Evolutionary conservation across 805 yeast genomes (phyloP).

Genomic region (Maudiozyma bulderi): DNA sequence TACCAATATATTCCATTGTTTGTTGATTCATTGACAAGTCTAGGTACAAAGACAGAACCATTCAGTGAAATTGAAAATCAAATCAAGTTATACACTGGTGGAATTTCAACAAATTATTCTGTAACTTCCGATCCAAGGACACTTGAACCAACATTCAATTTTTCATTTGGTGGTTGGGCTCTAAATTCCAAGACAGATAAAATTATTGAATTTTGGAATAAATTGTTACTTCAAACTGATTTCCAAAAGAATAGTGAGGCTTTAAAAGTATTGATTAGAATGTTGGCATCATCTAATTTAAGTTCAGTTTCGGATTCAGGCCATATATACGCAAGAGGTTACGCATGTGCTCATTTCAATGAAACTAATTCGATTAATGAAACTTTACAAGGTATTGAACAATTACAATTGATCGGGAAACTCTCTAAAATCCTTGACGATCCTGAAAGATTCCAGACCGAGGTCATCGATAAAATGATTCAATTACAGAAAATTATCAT

Average conservation of each 20-base stretch:
- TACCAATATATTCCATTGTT: slow-evolving; percentile 69
- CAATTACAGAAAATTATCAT: slow-evolving; percentile 40
- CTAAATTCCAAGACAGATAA: slow-evolving; percentile 52
- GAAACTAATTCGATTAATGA: slow-evolving; percentile 54
- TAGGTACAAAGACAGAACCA: slow-evolving; percentile 67
- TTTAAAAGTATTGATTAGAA: slow-evolving; percentile 60
- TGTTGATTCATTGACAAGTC: slow-evolving; percentile 66
- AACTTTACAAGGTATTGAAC: slow-evolving; percentile 62
- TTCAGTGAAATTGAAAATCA: slow-evolving; percentile 80
- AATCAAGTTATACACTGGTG: slow-evolving; percentile 78
- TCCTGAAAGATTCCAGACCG: slow-evolving; percentile 39
- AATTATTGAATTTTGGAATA: slow-evolving; percentile 57
- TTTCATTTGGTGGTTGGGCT: slow-evolving; percentile 58
- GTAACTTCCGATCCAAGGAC: slow-evolving; percentile 50
- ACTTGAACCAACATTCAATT: slow-evolving; percentile 39
- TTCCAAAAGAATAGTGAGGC: slow-evolving; percentile 55
- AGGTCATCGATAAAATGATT: slow-evolving; percentile 56
- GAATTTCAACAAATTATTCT: slow-evolving; percentile 54
- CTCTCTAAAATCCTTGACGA: slow-evolving; percentile 43
- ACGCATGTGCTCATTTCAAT: slow-evolving; percentile 56
- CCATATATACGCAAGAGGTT: slow-evolving; percentile 68
- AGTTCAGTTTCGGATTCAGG: slow-evolving; percentile 81
- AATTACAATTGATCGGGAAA: slow-evolving; percentile 58
- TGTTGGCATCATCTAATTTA: slow-evolving; percentile 65
- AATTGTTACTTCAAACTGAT: slow-evolving; percentile 60